Percentiles rank a stretch among this genome's conserved stretches.
phyloP scores from a whole-genome alignment of 306 rosid genomes.

The Trifolium pratense region DNA sequence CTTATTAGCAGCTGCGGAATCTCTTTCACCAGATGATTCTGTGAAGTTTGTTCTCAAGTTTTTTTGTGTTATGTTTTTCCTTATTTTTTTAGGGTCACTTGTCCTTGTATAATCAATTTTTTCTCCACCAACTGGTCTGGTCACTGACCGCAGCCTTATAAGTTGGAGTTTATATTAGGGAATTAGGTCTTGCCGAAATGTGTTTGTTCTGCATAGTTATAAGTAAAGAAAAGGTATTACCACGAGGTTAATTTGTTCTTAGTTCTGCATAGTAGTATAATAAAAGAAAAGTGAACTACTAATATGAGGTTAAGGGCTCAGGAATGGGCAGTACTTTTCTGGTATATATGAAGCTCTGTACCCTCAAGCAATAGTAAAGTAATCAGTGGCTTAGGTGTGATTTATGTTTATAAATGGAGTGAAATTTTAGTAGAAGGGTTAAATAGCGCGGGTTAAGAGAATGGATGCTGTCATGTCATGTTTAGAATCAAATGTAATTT shows the following conservation, averaged over 20 bases:
- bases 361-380: background rate
- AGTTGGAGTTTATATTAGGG: slow-evolving; percentile 20
- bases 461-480: background rate
- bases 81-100: background rate
- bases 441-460: background rate
- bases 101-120: slow-evolving; percentile 6
- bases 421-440: background rate
- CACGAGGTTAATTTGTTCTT: background rate
- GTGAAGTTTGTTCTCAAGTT: slow-evolving; percentile 45
- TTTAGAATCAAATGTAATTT: background rate
- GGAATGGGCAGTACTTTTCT: slow-evolving; percentile 5
- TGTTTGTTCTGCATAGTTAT: slow-evolving; percentile 17
- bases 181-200: background rate
- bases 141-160: background rate
- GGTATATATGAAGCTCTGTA: background rate
- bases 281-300: background rate
- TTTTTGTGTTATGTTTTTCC: slow-evolving; percentile 7
- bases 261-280: background rate
- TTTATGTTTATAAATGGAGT: background rate
- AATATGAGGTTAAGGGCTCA: background rate
- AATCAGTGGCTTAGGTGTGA: background rate
- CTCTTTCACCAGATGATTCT: slow-evolving; percentile 46
- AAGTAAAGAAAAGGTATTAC: background rate
- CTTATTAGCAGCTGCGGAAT: slow-evolving; percentile 53
- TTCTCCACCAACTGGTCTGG: slow-evolving; percentile 30